These are phyloP conservation scores for Diutina neorugosa DNA, from an alignment of 1,139 yeast genomes.

Conservation along the genomic window DNA sequence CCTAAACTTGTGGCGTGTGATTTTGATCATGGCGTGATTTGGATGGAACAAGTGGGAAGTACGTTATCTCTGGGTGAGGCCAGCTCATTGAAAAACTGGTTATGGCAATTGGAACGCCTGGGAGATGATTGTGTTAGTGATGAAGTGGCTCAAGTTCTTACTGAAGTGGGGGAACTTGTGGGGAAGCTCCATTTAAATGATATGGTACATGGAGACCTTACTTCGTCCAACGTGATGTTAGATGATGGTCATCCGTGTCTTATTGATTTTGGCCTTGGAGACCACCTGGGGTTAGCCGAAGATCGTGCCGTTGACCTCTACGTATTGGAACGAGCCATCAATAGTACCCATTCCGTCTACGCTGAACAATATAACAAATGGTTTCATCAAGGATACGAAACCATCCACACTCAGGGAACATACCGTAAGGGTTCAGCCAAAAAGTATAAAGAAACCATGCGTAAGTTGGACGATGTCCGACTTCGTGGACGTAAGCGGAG, in stretches of 20 bases:
- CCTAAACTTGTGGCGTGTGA: background rate
- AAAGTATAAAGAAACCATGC: conserved; percentile 43
- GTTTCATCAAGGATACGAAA: conserved; percentile 63
- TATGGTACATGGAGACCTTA: conserved; percentile 88
- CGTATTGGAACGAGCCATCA: conserved; percentile 83
- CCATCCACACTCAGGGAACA: conserved; percentile 3
- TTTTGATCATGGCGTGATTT: background rate
- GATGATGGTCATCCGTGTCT: conserved; percentile 35
- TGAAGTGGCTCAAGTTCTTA: conserved; percentile 23
- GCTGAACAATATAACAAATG: conserved; percentile 54
- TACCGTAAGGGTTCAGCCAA: conserved; percentile 10
- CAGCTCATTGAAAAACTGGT: conserved; percentile 50
- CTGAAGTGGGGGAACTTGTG: conserved; percentile 52
- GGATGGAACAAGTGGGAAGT: background rate
- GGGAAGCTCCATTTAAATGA: conserved; percentile 67
- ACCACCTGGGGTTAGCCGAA: conserved; percentile 68
- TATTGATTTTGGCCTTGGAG: conserved; percentile 86
- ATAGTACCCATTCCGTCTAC: conserved; percentile 77
- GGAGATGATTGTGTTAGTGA: conserved; percentile 17
- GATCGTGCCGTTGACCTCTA: conserved; percentile 95
- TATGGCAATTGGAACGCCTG: conserved; percentile 47
- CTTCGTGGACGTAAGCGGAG: conserved; percentile 90
- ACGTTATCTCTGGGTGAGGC: background rate
- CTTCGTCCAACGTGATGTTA: conserved; percentile 76
- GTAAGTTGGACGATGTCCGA: conserved; percentile 72